Evolutionary conservation across 2,329 filamentous ascomycete species (phyloP).

Genomic region (Fusarium anthophilum): DNA sequence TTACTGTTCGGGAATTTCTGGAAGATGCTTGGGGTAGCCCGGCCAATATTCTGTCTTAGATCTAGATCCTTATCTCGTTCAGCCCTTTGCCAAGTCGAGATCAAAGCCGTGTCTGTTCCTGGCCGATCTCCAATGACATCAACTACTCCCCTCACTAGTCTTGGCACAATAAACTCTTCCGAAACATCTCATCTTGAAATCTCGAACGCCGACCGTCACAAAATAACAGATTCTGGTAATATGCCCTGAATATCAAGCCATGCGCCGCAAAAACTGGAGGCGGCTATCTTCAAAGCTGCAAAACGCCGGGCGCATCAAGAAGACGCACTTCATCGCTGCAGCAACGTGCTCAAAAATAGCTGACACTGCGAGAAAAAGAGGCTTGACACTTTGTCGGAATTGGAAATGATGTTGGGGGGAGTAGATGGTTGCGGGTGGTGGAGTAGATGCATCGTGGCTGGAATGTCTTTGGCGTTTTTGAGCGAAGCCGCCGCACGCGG

Average conservation of each 20-base stretch:
- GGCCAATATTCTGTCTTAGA: neutral
- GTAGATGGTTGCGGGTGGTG: constrained; percentile 28
- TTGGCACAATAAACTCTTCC: neutral
- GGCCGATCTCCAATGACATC: neutral
- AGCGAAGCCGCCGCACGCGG: constrained; percentile 20
- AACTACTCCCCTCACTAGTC: neutral
- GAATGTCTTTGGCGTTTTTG: constrained; percentile 27
- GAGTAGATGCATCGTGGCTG: constrained; percentile 25
- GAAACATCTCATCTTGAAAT: neutral
- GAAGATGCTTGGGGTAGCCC: neutral
- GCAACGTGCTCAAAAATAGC: constrained; percentile 1
- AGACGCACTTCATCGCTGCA: neutral
- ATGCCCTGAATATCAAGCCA: constrained; percentile 21
- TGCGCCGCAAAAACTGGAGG: neutral
- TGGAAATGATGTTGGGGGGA: constrained; percentile 1
- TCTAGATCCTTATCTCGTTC: neutral
- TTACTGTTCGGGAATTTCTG: neutral
- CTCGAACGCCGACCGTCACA: neutral
- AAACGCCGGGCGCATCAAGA: neutral
- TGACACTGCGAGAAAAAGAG: neutral
- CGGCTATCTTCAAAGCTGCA: neutral
- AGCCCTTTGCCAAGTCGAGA: neutral
- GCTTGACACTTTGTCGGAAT: neutral
- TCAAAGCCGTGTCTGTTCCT: neutral
- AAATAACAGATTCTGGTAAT: neutral